Conservation (phyloP, 345 rosid species). For the Conringia planisiliqua region DNA sequence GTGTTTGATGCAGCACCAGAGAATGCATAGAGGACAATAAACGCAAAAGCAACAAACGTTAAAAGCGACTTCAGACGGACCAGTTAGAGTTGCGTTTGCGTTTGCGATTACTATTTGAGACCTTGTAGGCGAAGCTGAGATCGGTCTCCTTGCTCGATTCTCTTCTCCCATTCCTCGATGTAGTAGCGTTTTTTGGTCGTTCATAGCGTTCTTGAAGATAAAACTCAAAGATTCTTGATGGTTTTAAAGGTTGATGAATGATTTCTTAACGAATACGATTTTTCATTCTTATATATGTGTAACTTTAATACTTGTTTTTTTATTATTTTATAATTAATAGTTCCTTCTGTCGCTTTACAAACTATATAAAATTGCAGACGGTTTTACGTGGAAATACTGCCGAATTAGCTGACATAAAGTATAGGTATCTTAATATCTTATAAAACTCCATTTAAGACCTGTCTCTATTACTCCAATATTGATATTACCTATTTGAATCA, state of each 20-base stretch:
- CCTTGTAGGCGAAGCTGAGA: background rate
- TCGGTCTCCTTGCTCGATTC: background rate
- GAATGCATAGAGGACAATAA: conserved; percentile 56
- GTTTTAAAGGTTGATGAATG: background rate
- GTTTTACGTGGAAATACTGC: conserved; percentile 30
- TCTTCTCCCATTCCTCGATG: conserved; percentile 10
- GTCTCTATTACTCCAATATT: conserved; percentile 21
- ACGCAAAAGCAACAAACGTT: conserved; percentile 56
- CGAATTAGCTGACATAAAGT: conserved; percentile 28
- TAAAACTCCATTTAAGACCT: conserved; percentile 7
- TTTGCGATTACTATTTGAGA: background rate
- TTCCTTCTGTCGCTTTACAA: conserved; percentile 15
- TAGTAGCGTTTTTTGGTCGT: conserved; percentile 13
- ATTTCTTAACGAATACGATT: background rate
- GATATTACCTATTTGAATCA: conserved; percentile 15
- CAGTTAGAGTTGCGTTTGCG: conserved; percentile 25
- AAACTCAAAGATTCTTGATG: background rate
- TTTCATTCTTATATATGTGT: background rate
- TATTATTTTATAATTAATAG: background rate
- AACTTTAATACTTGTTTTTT: no score
- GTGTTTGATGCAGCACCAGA: conserved; percentile 49
- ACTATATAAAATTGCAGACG: conserved; percentile 12
- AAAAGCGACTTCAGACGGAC: conserved; percentile 45
- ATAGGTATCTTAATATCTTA: conserved; percentile 6
- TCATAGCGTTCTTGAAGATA: conserved; percentile 23